Percentiles rank a stretch among this genome's conserved stretches.
These are phyloP conservation scores for Monosporascus sp. DNA, from an alignment of 2,329 filamentous ascomycete species.

Conservation along the genomic window DNA sequence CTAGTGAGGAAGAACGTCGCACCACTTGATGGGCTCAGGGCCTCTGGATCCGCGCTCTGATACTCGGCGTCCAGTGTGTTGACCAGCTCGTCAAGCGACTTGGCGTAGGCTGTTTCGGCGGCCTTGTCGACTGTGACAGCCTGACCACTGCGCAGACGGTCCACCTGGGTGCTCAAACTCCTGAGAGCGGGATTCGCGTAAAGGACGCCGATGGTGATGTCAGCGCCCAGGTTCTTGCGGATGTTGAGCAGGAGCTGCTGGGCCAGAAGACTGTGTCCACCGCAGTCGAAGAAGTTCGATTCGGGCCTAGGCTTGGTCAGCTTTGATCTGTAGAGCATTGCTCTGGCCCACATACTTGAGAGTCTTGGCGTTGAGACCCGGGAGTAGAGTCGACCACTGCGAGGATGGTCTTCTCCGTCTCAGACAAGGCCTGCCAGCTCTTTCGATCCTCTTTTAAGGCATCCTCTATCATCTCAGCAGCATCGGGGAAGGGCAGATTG, in stretches of 20 bases:
- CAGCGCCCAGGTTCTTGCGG: constrained; percentile 30
- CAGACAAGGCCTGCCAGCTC: too few species aligned
- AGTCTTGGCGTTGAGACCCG: constrained; percentile 60
- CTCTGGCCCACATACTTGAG: neutral
- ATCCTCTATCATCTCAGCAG: too few species aligned
- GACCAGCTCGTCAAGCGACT: constrained; percentile 42
- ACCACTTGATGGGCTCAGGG: constrained; percentile 5
- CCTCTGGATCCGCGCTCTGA: constrained; percentile 22
- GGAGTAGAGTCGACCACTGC: constrained; percentile 13
- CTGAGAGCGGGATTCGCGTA: constrained; percentile 56
- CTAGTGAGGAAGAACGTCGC: constrained; percentile 76
- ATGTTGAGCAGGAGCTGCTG: constrained; percentile 75
- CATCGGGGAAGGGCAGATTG: too few species aligned
- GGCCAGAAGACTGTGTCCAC: constrained; percentile 75
- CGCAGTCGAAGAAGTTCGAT: constrained; percentile 70
- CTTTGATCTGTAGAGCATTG: constrained; percentile 1
- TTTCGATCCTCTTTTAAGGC: too few species aligned
- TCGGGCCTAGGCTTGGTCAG: constrained; percentile 21
- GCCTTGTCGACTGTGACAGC: constrained; percentile 24
- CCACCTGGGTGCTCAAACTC: constrained; percentile 47
- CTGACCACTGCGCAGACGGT: constrained; percentile 28
- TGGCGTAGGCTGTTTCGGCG: constrained; percentile 42
- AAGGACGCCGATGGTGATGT: constrained; percentile 66
- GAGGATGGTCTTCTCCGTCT: too few species aligned
- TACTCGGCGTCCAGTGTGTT: constrained; percentile 34